Evolutionary conservation across 805 yeast genomes (phyloP).

Genomic region (Ogataea parapolymorpha): DNA sequence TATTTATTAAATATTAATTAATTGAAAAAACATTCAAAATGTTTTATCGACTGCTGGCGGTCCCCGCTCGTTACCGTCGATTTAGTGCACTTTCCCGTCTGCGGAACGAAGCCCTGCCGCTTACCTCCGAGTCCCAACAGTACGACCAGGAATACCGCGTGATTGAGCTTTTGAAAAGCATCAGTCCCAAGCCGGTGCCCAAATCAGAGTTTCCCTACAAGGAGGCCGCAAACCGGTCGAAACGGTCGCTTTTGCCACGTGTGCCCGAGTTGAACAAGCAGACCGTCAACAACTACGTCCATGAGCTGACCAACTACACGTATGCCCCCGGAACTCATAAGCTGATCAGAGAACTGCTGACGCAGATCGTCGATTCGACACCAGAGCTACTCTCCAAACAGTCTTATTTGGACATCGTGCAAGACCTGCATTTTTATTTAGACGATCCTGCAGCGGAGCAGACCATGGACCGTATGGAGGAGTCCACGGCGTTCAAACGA

Average conservation of each 20-base stretch:
- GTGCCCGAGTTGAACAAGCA: slow-evolving; percentile 12
- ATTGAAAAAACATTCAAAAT: too few relatives aligned
- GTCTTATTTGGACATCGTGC: slow-evolving; percentile 16
- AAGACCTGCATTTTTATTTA: slow-evolving; percentile 19
- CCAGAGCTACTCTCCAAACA: slow-evolving; percentile 21
- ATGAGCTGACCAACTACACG: slow-evolving; percentile 17
- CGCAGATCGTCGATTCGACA: slow-evolving; percentile 10
- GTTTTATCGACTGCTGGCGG: too few relatives aligned
- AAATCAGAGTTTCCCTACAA: slow-evolving; percentile 17
- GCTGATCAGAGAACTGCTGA: slow-evolving; percentile 15
- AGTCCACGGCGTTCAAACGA: slow-evolving; percentile 15
- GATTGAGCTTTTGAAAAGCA: slow-evolving; percentile 20
- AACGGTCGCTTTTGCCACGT: slow-evolving; percentile 16
- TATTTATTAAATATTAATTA: too few relatives aligned
- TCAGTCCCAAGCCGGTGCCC: slow-evolving; percentile 23
- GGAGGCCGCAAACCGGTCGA: slow-evolving; percentile 22
- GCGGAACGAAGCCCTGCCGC: too few relatives aligned
- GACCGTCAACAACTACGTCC: slow-evolving; percentile 18
- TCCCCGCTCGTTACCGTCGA: too few relatives aligned
- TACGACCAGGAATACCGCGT: slow-evolving; percentile 15
- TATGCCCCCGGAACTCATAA: slow-evolving; percentile 13
- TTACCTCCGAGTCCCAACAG: too few relatives aligned
- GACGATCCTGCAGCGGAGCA: slow-evolving; percentile 18
- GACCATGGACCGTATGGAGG: slow-evolving; percentile 22
- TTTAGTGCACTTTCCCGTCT: too few relatives aligned